Conservation (phyloP, 1,139 yeast species). For the Taphrina sp. region DNA sequence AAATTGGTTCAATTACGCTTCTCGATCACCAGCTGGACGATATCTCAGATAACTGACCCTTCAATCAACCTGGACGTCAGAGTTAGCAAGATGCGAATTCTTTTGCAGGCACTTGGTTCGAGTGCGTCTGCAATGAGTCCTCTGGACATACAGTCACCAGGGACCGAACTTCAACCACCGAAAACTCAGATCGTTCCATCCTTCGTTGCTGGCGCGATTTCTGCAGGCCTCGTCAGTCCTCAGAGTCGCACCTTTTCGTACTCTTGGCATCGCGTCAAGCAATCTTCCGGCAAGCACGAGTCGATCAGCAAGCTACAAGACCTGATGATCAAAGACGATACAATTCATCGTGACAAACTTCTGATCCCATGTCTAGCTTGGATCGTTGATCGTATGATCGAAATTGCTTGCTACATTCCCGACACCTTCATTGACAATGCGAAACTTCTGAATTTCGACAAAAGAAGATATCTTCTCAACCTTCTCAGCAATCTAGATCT, state of each 20-base stretch:
- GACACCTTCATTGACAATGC: slow-evolving; percentile 62
- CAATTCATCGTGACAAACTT: slow-evolving; percentile 29
- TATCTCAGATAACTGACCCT: slow-evolving; percentile 64
- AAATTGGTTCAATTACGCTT: slow-evolving; percentile 65
- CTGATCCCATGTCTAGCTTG: slow-evolving; percentile 81
- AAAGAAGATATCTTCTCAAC: slow-evolving; percentile 62
- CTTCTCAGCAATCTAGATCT: slow-evolving; percentile 50
- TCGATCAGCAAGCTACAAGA: slow-evolving; percentile 8
- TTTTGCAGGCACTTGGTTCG: slow-evolving; percentile 66
- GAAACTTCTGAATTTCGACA: slow-evolving; percentile 63
- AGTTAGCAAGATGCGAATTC: slow-evolving; percentile 65
- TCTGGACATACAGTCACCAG: slow-evolving; percentile 47
- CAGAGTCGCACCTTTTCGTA: slow-evolving; percentile 68
- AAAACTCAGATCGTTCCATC: slow-evolving; percentile 60
- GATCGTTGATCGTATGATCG: slow-evolving; percentile 60
- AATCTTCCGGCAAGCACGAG: slow-evolving; percentile 43
- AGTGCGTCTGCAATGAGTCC: slow-evolving; percentile 68
- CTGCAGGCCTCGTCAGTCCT: slow-evolving; percentile 74
- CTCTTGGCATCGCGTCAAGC: slow-evolving; percentile 64
- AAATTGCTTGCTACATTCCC: slow-evolving; percentile 66
- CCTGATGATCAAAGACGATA: slow-evolving; percentile 33
- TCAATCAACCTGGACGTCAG: slow-evolving; percentile 58
- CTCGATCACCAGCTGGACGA: slow-evolving; percentile 64
- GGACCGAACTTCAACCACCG: slow-evolving; percentile 49
- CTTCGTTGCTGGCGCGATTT: slow-evolving; percentile 76